Evolutionary conservation across 768 basidiomycete species (phyloP), one percentile per base, ranked within the genome.

Genomic region (Pulveroboletus sp.): DNA sequence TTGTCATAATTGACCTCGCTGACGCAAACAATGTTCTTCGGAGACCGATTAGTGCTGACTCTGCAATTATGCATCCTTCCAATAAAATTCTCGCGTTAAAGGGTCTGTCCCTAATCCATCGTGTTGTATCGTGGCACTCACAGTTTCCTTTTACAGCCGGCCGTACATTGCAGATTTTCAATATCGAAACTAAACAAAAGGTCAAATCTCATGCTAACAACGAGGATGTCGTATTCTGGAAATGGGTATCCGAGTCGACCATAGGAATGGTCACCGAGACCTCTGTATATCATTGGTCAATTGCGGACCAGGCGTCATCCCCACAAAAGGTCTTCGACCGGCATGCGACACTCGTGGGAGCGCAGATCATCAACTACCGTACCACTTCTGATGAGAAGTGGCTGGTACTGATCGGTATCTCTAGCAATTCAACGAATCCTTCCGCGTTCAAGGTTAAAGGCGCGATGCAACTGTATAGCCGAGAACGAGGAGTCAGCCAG

Each of bases 361-460:
- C 91, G 51, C 96, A 98, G 70, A 98, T 99, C 52, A 99, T 98
- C 76, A 98, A 98, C 74, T 98, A 99, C 71, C 89, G 95, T 43
- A 78, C 85, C 31, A 89, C 93, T 2, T 69, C 82, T 9, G 96
- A 98, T 58, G 95, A 95, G 66, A 93, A 96, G 65, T 99, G 96
- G 96, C 80, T 96, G 40, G 94, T 98, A 30, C 79, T 99, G 48
- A 81, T 98, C 55, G 96, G 96, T 43, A 99, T 98, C 58, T 85
- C 93, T 1, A 88, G 89, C 39, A 94, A 94, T 70, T 74, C 89
- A 3, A 86, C 87, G 43, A 95, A 95, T 69, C 93, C 94, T 8
- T 88, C 85, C 26, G 93, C 90, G 0, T 99, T 99, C 85, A 96
- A 95, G 74, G 90, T 98, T 70, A 98, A 98, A 74, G 96, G 96